Conservation (phyloP, 495 filamentous ascomycete species). For the Amniculicola lignicola region DNA sequence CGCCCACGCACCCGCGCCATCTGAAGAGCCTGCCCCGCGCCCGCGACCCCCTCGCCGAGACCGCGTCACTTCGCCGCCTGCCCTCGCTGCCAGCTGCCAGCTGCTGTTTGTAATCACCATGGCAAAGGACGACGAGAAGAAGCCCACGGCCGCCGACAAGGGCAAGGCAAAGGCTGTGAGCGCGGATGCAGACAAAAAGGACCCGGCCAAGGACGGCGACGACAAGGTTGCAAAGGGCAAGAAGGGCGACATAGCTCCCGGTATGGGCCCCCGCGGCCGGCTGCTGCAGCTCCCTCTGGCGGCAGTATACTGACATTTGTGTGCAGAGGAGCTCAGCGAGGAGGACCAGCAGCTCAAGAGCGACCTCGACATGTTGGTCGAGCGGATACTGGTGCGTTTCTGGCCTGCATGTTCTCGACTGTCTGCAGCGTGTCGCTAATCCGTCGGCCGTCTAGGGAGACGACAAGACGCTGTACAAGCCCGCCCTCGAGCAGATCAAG, state of each 20-base stretch:
- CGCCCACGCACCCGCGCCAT: too few species aligned
- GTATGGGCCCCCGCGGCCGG: slow-evolving; percentile 25
- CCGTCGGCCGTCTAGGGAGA: slow-evolving; percentile 61
- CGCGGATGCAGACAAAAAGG: slow-evolving; percentile 62
- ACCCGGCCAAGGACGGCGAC: slow-evolving; percentile 64
- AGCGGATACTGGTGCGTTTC: slow-evolving; percentile 76
- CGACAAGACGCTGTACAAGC: slow-evolving; percentile 82
- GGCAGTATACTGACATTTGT: slow-evolving; percentile 20
- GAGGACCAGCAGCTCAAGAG: slow-evolving; percentile 97
- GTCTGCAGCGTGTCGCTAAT: slow-evolving; percentile 20
- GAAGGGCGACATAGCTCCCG: slow-evolving; percentile 43
- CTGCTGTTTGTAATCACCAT: slow-evolving; percentile 50
- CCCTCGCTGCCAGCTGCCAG: slow-evolving; percentile 22
- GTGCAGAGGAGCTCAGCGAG: slow-evolving; percentile 83
- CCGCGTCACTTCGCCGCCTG: slow-evolving; percentile 18
- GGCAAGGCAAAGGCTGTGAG: slow-evolving; percentile 71
- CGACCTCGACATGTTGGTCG: slow-evolving; percentile 97
- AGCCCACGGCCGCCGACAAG: slow-evolving; percentile 80
- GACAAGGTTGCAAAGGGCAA: slow-evolving; percentile 70
- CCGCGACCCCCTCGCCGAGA: background rate
- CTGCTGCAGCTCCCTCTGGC: background rate
- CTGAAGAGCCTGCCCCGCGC: background rate
- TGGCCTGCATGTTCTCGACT: background rate
- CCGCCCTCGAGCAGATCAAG: slow-evolving; percentile 92
- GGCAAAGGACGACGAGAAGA: slow-evolving; percentile 82